Evolutionary conservation across 306 rosid genomes (phyloP), one percentile per base, ranked within the genome.

Genomic region (Quercus suber): DNA sequence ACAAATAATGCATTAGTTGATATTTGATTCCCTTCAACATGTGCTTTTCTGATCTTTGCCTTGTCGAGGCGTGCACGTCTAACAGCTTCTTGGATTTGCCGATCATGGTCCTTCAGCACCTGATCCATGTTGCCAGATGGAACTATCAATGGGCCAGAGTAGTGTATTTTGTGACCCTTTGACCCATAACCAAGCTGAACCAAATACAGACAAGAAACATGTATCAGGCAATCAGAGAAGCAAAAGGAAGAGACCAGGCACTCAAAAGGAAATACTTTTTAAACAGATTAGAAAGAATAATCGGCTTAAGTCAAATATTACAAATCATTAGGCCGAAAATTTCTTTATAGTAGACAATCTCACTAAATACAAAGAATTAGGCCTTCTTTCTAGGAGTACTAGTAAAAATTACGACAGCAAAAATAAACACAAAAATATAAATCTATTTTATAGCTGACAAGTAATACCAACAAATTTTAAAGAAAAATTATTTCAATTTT

Each of bases 121-220:
- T 96, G 99, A 61, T 95, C 99, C 93, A 86, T 84, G 89, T 96
- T 96, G 85, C 92, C 87, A 14, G 98, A 93, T n/a, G 98, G 97
- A 74, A 91, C 98, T 13, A 96, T 80, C 84, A 96, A 81, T 17
- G 99, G 99, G 69, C 99, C 99, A 30, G 99, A 96, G 87, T 96
- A 93, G 81, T 93, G 99, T 71, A 96, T 90, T 82, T 96, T 96
- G 84, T 93, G 93, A 75, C 96, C 96, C 89, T 89, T 96, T 11
- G 98, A 93, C 25, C 99, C 97, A 82, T 88, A 90, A 72, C 99
- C 98, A 79, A 83, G 89, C 98, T 93, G 89, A 72, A 71, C 30
- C 60, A 83, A 67, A 67, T 67, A 35, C 13, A 67, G 15, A n/a
- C 73, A 73, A 37, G 31, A 68, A 45, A 30, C n/a, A 41, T 57